A percentile compares a stretch with the other conserved stretches of the same genome.
phyloP scores from a whole-genome alignment of 169 alveolate species.

The Plasmodium yoelii region DNA sequence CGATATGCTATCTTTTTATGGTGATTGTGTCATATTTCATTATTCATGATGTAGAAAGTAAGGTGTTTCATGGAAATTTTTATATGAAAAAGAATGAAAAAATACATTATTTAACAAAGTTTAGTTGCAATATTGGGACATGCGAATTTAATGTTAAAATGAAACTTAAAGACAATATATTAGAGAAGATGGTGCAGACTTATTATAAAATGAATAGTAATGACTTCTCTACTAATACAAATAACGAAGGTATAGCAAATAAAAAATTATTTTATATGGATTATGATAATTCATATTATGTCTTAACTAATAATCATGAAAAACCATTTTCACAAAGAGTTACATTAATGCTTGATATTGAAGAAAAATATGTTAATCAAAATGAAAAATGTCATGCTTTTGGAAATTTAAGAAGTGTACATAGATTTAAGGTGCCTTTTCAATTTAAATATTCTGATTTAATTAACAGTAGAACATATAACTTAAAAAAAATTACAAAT shows the following conservation, averaged over 20 bases:
- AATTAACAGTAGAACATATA: conserved; percentile 62
- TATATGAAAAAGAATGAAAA: conserved; percentile 54
- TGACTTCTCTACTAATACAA: not conserved
- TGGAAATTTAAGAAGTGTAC: conserved; percentile 51
- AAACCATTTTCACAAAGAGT: conserved; percentile 42
- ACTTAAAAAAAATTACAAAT: conserved; percentile 46
- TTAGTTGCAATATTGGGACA: conserved; percentile 69
- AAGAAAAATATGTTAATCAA: conserved; percentile 52
- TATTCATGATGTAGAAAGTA: conserved; percentile 20
- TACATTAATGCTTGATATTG: conserved; percentile 65
- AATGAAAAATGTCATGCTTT: conserved; percentile 55
- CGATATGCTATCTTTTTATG: conserved; percentile 6
- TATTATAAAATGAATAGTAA: conserved; percentile 37
- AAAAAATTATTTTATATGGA: conserved; percentile 54
- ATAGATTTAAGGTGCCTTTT: conserved; percentile 44
- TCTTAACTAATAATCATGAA: conserved; percentile 30
- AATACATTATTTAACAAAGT: conserved; percentile 69
- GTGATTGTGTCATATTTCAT: conserved; percentile 20
- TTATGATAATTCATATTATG: conserved; percentile 71
- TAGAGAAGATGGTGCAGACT: conserved; percentile 15
- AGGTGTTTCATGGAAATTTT: conserved; percentile 64
- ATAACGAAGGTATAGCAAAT: conserved; percentile 1
- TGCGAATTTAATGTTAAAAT: conserved; percentile 64
- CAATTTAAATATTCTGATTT: conserved; percentile 61
- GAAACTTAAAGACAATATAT: conserved; percentile 67